Conservation (phyloP, 495 filamentous ascomycete genomes). For the Daldinia vernicosa region DNA sequence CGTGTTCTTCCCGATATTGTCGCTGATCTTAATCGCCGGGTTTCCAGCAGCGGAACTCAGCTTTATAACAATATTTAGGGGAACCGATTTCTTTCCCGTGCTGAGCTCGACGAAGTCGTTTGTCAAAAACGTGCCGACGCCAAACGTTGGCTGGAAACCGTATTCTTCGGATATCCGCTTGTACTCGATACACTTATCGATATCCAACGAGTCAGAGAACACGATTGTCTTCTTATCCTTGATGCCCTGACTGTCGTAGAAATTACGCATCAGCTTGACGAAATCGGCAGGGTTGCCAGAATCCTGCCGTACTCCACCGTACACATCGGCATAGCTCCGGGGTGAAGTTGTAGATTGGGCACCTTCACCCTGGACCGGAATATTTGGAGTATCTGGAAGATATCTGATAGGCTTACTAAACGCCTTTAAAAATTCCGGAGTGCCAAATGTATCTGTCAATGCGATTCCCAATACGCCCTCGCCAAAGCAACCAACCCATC, state of each 20-base stretch:
- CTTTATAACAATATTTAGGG: conserved; percentile 98
- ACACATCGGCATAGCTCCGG: conserved; percentile 81
- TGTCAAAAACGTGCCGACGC: conserved; percentile 93
- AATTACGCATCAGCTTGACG: conserved; percentile 81
- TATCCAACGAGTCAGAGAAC: conserved; percentile 95
- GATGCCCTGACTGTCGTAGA: conserved; percentile 81
- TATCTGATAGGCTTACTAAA: conserved; percentile 71
- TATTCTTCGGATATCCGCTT: conserved; percentile 79
- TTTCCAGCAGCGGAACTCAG: conserved; percentile 81
- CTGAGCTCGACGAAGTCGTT: conserved; percentile 82
- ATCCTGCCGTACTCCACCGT: conserved; percentile 90
- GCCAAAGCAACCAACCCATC: conserved; percentile 93
- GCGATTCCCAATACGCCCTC: conserved; percentile 91
- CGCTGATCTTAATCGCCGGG: conserved; percentile 94
- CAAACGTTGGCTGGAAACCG: conserved; percentile 85
- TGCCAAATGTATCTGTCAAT: conserved; percentile 97
- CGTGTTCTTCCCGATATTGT: conserved; percentile 96
- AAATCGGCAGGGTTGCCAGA: conserved; percentile 89
- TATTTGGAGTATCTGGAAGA: conserved; percentile 36
- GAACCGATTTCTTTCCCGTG: conserved; percentile 82
- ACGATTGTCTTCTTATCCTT: conserved; percentile 88
- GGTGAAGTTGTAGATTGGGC: conserved; percentile 20
- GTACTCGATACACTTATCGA: conserved; percentile 91
- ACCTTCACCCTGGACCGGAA: conserved; percentile 24
- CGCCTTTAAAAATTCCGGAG: conserved; percentile 83